Base-by-base conservation (phyloP, 192 early-diverging fungal genomes). In the Coemansia sp. region DNA sequence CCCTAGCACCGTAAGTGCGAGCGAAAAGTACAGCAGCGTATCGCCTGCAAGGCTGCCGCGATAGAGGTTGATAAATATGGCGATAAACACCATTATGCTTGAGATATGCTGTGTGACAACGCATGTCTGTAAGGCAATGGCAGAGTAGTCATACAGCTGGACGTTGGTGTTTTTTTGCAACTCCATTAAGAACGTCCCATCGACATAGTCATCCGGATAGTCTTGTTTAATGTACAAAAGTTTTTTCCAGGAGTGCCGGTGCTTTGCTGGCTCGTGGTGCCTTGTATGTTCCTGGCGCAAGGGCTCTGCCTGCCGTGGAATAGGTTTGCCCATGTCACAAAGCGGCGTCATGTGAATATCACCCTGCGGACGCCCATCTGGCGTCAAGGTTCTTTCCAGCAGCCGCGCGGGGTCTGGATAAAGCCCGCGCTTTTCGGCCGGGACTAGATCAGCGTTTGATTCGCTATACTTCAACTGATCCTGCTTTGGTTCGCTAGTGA, bases 141-240 rank as follows among this genome's bases (percentile, higher is more conserved):
- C 84, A 87, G 91, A 93, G 69, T 95, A 96, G 71, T 91, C 86
- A 67, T 93, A 93, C 60, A 85, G 81, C 61, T 89, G 86, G 49
- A 98, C 90, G 58, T 96, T 95, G 32, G 91, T 92, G 79, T 97
- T 98, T 78, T 92, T 92, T 69, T 93, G 90, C 65, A 98, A 81
- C 68, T 91, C 87, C 71, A 91, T 88, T 51, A 98, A 69, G 70
- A 98, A 98, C 4, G 92, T 89, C 40, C 85, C 84, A 68, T 96
- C 95, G 1, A 96, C 93, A 76, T 96, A 92, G 75, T 96, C 93
- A 74, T 98, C 96, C 7, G 94, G 90, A 62, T 90, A 96, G 44
- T 89, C 88, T 72, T 97, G 95, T 62, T 90, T 89, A 48, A 94
- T 88, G 75, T 93, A 97, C 62, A 97, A 72, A 1, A 94, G 66